Conservation (phyloP, 805 yeast species). For the Cyberlindnera mycetangii region DNA sequence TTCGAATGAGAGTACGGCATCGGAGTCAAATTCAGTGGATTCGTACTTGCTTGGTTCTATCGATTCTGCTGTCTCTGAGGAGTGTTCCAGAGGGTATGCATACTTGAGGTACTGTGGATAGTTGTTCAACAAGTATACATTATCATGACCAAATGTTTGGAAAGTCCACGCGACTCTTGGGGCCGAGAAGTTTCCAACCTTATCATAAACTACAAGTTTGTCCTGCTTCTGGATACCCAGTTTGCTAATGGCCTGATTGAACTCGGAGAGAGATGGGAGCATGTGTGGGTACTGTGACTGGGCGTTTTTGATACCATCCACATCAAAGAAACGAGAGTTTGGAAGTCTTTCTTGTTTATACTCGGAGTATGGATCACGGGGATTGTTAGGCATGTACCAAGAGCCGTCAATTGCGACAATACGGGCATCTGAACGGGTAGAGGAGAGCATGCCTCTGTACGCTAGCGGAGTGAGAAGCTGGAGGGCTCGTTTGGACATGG, state of each 20-base stretch:
- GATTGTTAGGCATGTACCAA: constrained; percentile 85
- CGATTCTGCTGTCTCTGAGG: constrained; percentile 15
- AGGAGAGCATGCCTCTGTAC: constrained; percentile 23
- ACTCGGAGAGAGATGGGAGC: constrained; percentile 65
- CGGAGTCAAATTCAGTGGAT: constrained; percentile 35
- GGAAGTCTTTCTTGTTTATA: constrained; percentile 58
- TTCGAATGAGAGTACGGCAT: constrained; percentile 64
- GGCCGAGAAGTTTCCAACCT: constrained; percentile 77
- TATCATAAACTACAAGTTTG: constrained; percentile 77
- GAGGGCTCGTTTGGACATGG: constrained; percentile 28
- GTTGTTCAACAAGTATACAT: constrained; percentile 69
- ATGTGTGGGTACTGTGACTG: constrained; percentile 80
- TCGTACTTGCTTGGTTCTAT: constrained; percentile 31
- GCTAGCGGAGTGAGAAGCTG: constrained; percentile 25
- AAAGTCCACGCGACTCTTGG: constrained; percentile 95
- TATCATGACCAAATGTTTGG: constrained; percentile 70
- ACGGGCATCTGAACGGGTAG: constrained; percentile 23
- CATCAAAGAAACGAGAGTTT: constrained; percentile 70
- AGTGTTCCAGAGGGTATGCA: constrained; percentile 44
- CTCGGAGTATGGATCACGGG: constrained; percentile 57
- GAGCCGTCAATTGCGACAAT: constrained; percentile 77
- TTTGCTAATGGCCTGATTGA: constrained; percentile 48
- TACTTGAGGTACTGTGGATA: constrained; percentile 48
- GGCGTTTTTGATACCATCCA: constrained; percentile 63
- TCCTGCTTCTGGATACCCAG: constrained; percentile 60